Evolutionary conservation across 352 stramenopile genomes (phyloP).

Genomic region (Elongisporangium anandrum): DNA sequence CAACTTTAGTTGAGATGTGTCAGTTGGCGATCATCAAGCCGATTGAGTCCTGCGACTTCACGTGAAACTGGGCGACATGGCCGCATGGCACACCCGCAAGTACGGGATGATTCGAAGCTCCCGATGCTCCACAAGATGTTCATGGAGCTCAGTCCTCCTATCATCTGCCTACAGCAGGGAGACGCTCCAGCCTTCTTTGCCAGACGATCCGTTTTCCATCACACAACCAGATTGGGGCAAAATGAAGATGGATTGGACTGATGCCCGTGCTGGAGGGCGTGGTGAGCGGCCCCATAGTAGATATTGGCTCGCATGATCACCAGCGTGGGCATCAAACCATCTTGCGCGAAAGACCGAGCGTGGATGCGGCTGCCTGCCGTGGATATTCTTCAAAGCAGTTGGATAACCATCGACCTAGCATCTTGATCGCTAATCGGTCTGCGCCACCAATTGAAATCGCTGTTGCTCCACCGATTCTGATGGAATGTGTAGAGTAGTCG

Average conservation of each 20-base stretch:
- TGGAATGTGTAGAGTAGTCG: constrained; percentile 9
- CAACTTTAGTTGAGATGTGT: too few relatives aligned
- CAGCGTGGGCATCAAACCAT: constrained; percentile 6
- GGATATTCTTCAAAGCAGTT: constrained; percentile 15
- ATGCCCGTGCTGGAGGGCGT: constrained; percentile 1
- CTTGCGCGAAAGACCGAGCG: constrained; percentile 3
- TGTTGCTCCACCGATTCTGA: constrained; percentile 15
- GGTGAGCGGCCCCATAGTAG: constrained; percentile 12
- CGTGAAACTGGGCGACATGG: too few relatives aligned
- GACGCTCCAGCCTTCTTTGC: too few relatives aligned
- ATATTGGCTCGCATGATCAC: constrained; percentile 1
- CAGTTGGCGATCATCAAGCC: too few relatives aligned
- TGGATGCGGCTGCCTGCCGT: constrained; percentile 3
- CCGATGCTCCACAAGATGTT: too few relatives aligned
- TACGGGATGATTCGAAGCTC: too few relatives aligned
- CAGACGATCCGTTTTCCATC: neutral
- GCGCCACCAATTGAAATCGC: constrained; percentile 3
- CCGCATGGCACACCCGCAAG: too few relatives aligned
- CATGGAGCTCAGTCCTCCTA: too few relatives aligned
- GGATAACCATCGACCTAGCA: constrained; percentile 7
- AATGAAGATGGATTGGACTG: neutral
- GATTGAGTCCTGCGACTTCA: too few relatives aligned
- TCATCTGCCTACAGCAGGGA: too few relatives aligned
- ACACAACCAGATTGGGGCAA: neutral
- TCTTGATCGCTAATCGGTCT: constrained; percentile 12